phyloP scores from a whole-genome alignment of 805 yeast genomes.

The Yamadazyma olivae region DNA sequence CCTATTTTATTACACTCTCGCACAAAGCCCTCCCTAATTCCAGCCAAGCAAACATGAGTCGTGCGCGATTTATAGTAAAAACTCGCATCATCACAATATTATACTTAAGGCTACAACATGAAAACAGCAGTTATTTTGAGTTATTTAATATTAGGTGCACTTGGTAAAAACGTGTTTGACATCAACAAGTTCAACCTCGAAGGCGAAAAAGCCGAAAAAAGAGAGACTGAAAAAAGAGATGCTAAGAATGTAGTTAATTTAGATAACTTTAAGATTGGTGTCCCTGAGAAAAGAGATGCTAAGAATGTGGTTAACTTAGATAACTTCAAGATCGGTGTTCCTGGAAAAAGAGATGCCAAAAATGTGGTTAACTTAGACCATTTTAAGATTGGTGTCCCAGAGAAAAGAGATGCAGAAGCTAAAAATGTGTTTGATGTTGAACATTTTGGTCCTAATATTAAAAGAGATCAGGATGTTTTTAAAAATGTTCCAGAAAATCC shows the following conservation, averaged over 20 bases:
- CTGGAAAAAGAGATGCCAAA: slow-evolving; percentile 15
- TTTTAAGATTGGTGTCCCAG: slow-evolving; percentile 2
- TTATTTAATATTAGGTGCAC: no score
- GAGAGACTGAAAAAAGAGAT: slow-evolving; percentile 10
- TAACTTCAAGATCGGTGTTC: slow-evolving; percentile 3
- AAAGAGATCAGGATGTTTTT: slow-evolving; percentile 13
- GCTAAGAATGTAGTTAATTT: slow-evolving; percentile 15
- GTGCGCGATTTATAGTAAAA: no score
- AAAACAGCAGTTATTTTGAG: no score
- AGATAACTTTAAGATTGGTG: neutral
- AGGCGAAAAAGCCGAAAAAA: slow-evolving; percentile 1
- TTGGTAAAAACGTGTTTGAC: slow-evolving; percentile 15
- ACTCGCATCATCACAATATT: no score
- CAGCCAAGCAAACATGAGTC: no score
- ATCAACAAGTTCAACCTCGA: slow-evolving; percentile 7
- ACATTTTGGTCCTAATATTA: neutral
- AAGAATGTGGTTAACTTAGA: slow-evolving; percentile 9
- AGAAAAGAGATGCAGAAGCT: slow-evolving; percentile 4
- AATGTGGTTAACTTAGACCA: slow-evolving; percentile 10
- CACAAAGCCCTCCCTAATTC: no score
- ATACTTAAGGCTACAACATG: no score
- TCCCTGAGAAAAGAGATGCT: slow-evolving; percentile 5
- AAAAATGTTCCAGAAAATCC: slow-evolving; percentile 6
- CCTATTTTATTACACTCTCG: no score
- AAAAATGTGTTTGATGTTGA: neutral